These are phyloP conservation scores for Starmerella roubikii DNA, from an alignment of 805 yeast species.

Conservation along the genomic window DNA sequence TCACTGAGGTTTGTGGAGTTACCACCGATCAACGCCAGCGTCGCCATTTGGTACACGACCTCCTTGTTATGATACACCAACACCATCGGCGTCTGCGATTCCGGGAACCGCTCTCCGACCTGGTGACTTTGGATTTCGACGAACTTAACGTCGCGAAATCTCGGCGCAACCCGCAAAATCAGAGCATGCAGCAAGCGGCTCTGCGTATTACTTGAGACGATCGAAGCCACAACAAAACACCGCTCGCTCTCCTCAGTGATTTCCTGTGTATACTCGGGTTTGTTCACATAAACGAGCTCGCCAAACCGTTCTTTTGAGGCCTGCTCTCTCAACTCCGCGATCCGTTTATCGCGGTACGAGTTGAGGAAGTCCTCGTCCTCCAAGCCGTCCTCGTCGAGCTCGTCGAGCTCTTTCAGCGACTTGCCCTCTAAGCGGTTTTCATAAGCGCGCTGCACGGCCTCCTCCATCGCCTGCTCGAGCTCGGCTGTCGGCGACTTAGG, in stretches of 20 bases:
- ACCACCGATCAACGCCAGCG: constrained; percentile 74
- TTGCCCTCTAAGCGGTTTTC: constrained; percentile 69
- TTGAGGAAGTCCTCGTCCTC: constrained; percentile 67
- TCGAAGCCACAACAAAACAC: constrained; percentile 54
- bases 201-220: constrained; percentile 52
- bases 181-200: constrained; percentile 55
- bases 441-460: constrained; percentile 65
- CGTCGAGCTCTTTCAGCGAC: constrained; percentile 71
- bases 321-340: constrained; percentile 56
- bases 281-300: constrained; percentile 58
- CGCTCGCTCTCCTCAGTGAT: constrained; percentile 68
- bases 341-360: constrained; percentile 59
- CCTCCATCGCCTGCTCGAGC: constrained; percentile 75
- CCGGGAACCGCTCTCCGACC: constrained; percentile 89
- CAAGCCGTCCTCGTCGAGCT: constrained; percentile 80
- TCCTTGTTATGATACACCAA: constrained; percentile 67
- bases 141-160: constrained; percentile 71
- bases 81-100: constrained; percentile 78
- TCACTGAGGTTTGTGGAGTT: constrained; percentile 56
- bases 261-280: constrained; percentile 77
- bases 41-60: constrained; percentile 67
- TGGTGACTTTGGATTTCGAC: constrained; percentile 84
- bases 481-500: constrained; percentile 81
- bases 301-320: constrained; percentile 53
- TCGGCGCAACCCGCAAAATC: constrained; percentile 44